phyloP scores from a whole-genome alignment of 345 rosid species.

The Firmiana major region DNA sequence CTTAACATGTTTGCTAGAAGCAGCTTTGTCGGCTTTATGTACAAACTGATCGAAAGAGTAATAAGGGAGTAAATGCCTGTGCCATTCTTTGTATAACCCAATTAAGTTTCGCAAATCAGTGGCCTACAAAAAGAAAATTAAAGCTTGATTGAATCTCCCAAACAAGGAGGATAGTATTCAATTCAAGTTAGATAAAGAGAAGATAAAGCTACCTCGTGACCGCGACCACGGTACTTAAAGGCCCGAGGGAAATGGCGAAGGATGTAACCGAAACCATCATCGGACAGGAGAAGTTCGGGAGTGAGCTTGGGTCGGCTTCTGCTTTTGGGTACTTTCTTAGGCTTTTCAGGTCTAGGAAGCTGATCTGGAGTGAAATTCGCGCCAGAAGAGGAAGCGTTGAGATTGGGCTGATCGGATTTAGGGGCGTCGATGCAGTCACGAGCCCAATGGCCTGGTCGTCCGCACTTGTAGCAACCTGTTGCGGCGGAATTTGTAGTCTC shows the following conservation, averaged over 20 bases:
- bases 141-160: not conserved
- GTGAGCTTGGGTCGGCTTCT: slow-evolving; percentile 73
- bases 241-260: slow-evolving; percentile 84
- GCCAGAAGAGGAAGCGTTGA: slow-evolving; percentile 12
- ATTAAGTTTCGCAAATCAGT: slow-evolving; percentile 75
- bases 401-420: slow-evolving; percentile 25
- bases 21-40: slow-evolving; percentile 74
- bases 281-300: slow-evolving; percentile 70
- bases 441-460: slow-evolving; percentile 97
- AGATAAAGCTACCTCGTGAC: slow-evolving; percentile 62
- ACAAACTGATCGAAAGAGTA: slow-evolving; percentile 85
- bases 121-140: slow-evolving; percentile 40
- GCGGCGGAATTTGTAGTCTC: slow-evolving; percentile 37
- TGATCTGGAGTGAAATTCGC: not conserved
- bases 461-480: slow-evolving; percentile 95
- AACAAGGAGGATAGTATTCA: not conserved
- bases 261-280: slow-evolving; percentile 77
- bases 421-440: slow-evolving; percentile 70
- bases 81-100: slow-evolving; percentile 80
- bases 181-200: not conserved
- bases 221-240: slow-evolving; percentile 74
- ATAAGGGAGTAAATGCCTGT: slow-evolving; percentile 72
- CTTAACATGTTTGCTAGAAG: slow-evolving; percentile 75
- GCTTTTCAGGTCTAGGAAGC: slow-evolving; percentile 34
- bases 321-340: slow-evolving; percentile 42